Percentiles rank a stretch among this genome's conserved stretches.
Conservation (phyloP, 2,329 filamentous ascomycete species). For the Colletotrichum sp. region DNA sequence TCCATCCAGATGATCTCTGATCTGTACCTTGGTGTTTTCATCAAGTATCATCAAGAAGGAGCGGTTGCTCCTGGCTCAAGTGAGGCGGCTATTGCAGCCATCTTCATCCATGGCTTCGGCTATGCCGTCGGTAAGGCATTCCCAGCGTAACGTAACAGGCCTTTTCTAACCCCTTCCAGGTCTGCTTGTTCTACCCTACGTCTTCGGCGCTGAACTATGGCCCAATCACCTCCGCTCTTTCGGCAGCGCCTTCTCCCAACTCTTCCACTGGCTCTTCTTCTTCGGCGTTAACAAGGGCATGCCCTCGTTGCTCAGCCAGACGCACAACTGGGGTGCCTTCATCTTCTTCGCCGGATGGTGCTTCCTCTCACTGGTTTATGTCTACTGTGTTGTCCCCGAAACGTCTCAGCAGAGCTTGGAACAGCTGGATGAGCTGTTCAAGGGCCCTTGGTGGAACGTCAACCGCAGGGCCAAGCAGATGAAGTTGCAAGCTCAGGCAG, state of each 20-base stretch:
- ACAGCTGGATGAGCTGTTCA: constrained; percentile 35
- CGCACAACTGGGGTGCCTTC: constrained; percentile 47
- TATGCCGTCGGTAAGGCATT: constrained; percentile 34
- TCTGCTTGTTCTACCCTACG: constrained; percentile 42
- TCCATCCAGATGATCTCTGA: constrained; percentile 43
- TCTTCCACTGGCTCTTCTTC: constrained; percentile 48
- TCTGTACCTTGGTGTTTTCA: constrained; percentile 44
- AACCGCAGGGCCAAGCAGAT: neutral
- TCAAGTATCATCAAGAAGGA: constrained; percentile 36
- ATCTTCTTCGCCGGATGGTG: constrained; percentile 46
- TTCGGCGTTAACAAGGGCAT: constrained; percentile 39
- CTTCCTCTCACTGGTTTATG: constrained; percentile 39
- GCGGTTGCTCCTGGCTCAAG: constrained; percentile 30
- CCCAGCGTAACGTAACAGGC: neutral
- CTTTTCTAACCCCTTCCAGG: fast-evolving
- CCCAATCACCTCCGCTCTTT: constrained; percentile 50
- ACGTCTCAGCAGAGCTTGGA: constrained; percentile 36
- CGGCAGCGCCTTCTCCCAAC: constrained; percentile 41
- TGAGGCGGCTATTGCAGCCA: constrained; percentile 44
- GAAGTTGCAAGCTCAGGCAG: neutral
- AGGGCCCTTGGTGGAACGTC: constrained; percentile 26
- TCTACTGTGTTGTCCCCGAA: constrained; percentile 44
- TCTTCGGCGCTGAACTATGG: constrained; percentile 50
- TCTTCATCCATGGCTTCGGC: constrained; percentile 51
- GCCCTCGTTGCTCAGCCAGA: constrained; percentile 36